Evolutionary conservation across 306 rosid species (phyloP).

Genomic region (Quercus bicolor): DNA sequence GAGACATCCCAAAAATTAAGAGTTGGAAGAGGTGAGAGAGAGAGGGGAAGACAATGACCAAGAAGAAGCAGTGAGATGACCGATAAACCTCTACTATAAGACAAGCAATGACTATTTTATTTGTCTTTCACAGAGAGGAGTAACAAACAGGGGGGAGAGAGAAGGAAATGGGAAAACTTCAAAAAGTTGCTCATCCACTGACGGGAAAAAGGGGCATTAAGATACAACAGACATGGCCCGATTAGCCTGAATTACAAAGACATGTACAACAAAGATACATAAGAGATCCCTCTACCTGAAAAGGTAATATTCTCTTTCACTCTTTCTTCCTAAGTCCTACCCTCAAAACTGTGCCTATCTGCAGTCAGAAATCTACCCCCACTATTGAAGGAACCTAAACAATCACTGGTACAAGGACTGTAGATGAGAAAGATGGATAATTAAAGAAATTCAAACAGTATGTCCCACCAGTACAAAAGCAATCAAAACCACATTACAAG

Average conservation of each 20-base stretch:
- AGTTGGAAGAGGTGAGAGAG: not conserved
- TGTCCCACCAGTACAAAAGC: constrained; percentile 40
- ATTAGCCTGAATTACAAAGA: constrained; percentile 44
- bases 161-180: not conserved
- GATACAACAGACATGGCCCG: constrained; percentile 48
- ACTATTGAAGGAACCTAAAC: constrained; percentile 37
- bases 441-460: constrained; percentile 24
- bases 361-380: constrained; percentile 37
- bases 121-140: constrained; percentile 12
- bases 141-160: not conserved
- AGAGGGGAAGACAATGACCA: not conserved
- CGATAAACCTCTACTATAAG: not conserved
- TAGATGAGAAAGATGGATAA: constrained; percentile 36
- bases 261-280: constrained; percentile 40
- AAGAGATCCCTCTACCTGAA: constrained; percentile 30
- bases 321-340: constrained; percentile 19
- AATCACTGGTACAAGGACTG: constrained; percentile 38
- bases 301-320: constrained; percentile 17
- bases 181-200: constrained; percentile 23
- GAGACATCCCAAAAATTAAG: not conserved
- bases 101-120: constrained; percentile 5
- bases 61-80: not conserved
- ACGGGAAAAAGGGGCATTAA: constrained; percentile 24
- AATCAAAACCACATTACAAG: constrained; percentile 60
- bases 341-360: constrained; percentile 34